Conservation (phyloP, 805 yeast genomes). For the Teunomyces lycoperdinae region DNA sequence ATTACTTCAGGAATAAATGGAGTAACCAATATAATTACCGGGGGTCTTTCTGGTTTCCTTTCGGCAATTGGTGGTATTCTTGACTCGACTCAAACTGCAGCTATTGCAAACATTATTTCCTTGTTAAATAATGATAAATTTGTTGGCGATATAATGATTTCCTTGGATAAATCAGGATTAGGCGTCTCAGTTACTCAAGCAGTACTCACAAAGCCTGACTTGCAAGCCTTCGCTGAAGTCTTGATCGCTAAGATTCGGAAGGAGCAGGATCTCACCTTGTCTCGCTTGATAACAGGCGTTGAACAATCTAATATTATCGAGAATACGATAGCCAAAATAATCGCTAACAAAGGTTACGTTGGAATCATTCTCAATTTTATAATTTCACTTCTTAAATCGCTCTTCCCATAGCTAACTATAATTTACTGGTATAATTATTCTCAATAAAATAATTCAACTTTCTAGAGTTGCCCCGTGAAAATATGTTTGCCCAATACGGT, state of each 20-base stretch:
- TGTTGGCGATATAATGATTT: conserved; percentile 17
- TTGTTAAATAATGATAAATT: conserved; percentile 17
- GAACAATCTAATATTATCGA: conserved; percentile 12
- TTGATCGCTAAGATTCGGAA: conserved; percentile 14
- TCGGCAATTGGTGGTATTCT: background rate
- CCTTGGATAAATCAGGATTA: conserved; percentile 22
- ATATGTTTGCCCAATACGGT: conserved; percentile 17
- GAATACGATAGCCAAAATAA: conserved; percentile 4
- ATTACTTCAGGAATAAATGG: conserved; percentile 3
- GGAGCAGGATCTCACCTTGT: conserved; percentile 12
- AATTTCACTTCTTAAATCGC: background rate
- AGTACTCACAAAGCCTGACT: conserved; percentile 14
- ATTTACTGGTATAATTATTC: conserved; percentile 11
- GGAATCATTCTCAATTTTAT: background rate
- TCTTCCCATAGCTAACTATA: conserved; percentile 3
- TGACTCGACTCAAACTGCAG: conserved; percentile 4
- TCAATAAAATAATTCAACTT: conserved; percentile 15
- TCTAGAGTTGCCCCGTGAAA: conserved; percentile 18
- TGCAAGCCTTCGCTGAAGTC: conserved; percentile 16
- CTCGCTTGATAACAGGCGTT: conserved; percentile 10
- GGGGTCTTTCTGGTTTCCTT: conserved; percentile 3
- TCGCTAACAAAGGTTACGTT: background rate
- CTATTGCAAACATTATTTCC: conserved; percentile 11
- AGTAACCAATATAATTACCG: conserved; percentile 1
- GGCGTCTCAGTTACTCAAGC: conserved; percentile 16